Conservation (phyloP, 371 early-diverging fungal genomes). For the Syncephalastrum racemosum region DNA sequence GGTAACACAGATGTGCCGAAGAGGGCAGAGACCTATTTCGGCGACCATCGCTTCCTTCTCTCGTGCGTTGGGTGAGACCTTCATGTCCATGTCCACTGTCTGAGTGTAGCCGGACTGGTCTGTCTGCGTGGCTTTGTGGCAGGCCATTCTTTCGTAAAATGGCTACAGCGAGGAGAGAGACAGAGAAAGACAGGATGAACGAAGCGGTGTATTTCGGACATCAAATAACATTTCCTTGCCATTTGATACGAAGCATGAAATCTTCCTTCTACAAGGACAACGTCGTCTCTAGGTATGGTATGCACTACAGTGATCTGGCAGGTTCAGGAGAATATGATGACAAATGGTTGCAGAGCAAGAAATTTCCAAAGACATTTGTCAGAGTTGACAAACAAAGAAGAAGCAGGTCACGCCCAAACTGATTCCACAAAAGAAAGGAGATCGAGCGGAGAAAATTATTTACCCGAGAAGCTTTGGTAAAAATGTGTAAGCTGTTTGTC, state of each 20-base stretch:
- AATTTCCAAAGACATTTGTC: background rate
- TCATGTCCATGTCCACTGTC: background rate
- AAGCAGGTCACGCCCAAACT: too few relatives aligned
- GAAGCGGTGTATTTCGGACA: background rate
- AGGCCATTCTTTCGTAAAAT: background rate
- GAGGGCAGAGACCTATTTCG: background rate
- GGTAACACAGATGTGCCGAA: constrained; percentile 1
- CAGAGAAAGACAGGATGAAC: constrained; percentile 3
- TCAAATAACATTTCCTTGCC: background rate
- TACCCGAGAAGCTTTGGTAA: too few relatives aligned
- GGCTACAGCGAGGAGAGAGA: too few relatives aligned
- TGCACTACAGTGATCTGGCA: background rate
- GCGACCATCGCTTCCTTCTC: background rate
- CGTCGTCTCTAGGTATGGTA: background rate
- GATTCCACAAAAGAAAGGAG: too few relatives aligned
- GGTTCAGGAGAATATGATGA: background rate
- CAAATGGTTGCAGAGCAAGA: background rate
- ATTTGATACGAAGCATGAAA: too few relatives aligned
- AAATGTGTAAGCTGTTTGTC: too few relatives aligned
- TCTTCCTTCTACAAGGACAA: background rate
- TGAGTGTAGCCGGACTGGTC: background rate
- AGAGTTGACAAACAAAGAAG: too few relatives aligned
- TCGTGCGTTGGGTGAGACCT: background rate
- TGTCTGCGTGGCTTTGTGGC: constrained; percentile 8
- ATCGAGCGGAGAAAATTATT: too few relatives aligned